Evolutionary conservation across 2,329 filamentous ascomycete genomes (phyloP), one percentile per base, ranked within the genome.

Genomic region (Ilyonectria robusta): DNA sequence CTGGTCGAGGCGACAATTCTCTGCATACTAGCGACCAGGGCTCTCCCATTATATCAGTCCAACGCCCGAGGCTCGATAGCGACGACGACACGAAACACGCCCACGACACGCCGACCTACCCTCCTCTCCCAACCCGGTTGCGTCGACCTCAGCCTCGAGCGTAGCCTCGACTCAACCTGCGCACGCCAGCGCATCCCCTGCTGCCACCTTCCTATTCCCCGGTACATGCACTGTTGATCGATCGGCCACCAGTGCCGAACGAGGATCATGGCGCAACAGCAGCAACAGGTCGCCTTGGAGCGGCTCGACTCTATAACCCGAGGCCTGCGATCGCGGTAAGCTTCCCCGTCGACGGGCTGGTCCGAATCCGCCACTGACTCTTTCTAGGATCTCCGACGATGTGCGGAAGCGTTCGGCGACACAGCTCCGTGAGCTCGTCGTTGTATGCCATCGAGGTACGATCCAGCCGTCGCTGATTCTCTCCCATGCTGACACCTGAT

Each of bases 311-410:
- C 83, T 61, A 83, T 89, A 68, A 83, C 85, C 15, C 85, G 86
- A 69, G 87, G 88, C 69, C 81, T 89, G 37, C 85, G 84, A 72
- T 88, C 87, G 66, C 86, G 86, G 87, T 89, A 75, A 64, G 81
- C 69, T 62, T 50, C 31, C 29, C 31, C 13, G 31, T 51, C 21
- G 31, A 31, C 19, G 40, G 33, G n/a, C 31, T 17, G 51, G 40
- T 21, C 50, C 17, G 31, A 40, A 19, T 26, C 21, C 21, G 4
- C 58, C 31, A 54, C 74, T 78, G 62, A 77, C 64, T 19, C n/a
- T 17, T 17, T 21, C n/a, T 55, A 82, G 81, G 26, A 70, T 69
- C 21, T 74, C 75, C 67, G 88, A 90, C 70, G 85, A 89, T 72
- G 78, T 83, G 51, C 82, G 86, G 65, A 86, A 86, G 73, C 82